Evolutionary conservation across 805 yeast species (phyloP), one percentile per base, ranked within the genome.

Genomic region (Metschnikowia baotianmanensis): DNA sequence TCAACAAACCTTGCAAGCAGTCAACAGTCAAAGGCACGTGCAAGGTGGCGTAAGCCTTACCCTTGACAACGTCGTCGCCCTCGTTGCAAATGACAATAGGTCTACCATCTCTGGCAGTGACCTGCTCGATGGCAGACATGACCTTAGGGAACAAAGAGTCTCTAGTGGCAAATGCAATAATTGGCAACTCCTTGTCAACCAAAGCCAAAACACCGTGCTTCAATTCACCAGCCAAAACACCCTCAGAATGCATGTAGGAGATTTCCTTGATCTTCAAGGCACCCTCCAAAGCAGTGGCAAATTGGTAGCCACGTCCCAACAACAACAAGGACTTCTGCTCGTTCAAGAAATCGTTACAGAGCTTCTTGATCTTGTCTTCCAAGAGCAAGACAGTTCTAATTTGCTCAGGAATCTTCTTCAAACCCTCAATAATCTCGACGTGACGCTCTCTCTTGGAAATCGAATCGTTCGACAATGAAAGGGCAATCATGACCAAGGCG

Each of bases 161-260:
- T 61, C 95, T 80, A 5, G 99, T 91, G 38, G 97, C 98, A 62
- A 93, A 82, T 3, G 95, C 96, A 65, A 93, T 84, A 53, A 93
- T 87, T 46, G 99, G 99, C 61, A 93, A 73, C 48, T 83, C 75
- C 55, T 86, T 95, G 67, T 93, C 99, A 45, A 93, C 97, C 45
- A 93, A 76, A 6, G 99, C 99, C 58, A 93, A 78, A 23, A 88
- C 96, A 69, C 99, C 99, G 62, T 93, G 99, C 67, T 93, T 93
- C 69, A 93, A 80, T 70, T 93, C 99, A 65, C 99, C 99, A 17
- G 99, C 99, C 51, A 93, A 80, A 39, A 93, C 96, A 73, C 99
- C 99, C 72, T 93, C 99, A 16, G 97, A 88, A 65, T 93, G 99
- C 88, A 93, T 93, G 66, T 93, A 93, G 3, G 98, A 91, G 48